A percentile compares a stretch with the other conserved stretches of the same genome.
Evolutionary conservation across 805 yeast genomes (phyloP).

Genomic region (Naumovozyma castellii): DNA sequence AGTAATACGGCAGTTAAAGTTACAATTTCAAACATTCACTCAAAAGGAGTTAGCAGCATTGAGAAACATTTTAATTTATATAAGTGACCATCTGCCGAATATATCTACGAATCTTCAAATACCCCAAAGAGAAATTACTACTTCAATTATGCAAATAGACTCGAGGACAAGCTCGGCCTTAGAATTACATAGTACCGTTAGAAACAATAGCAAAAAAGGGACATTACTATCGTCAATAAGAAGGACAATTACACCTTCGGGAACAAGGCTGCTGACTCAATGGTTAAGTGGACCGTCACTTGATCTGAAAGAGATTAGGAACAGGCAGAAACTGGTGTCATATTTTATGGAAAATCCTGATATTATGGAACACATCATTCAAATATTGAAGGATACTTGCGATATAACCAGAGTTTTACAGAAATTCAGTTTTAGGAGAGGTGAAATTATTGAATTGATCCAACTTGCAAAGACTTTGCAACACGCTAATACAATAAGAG

Average conservation of each 20-base stretch:
- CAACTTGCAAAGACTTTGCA: conserved; percentile 36
- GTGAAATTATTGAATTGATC: conserved; percentile 37
- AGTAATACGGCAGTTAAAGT: conserved; percentile 22
- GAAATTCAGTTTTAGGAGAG: conserved; percentile 42
- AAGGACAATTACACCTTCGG: conserved; percentile 71
- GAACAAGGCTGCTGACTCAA: conserved; percentile 64
- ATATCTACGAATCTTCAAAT: conserved; percentile 50
- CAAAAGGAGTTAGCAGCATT: conserved; percentile 51
- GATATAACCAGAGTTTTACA: conserved; percentile 56
- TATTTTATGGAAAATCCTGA: conserved; percentile 30
- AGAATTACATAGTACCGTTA: conserved; percentile 54
- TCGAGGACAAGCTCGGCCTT: conserved; percentile 67
- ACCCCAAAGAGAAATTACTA: conserved; percentile 51
- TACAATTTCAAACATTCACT: conserved; percentile 25
- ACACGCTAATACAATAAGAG: conserved; percentile 27
- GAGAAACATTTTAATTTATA: conserved; percentile 54
- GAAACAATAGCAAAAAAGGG: conserved; percentile 52
- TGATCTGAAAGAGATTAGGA: conserved; percentile 42
- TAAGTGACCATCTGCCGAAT: conserved; percentile 65
- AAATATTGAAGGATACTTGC: conserved; percentile 36
- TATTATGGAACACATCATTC: conserved; percentile 28
- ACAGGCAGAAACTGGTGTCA: conserved; percentile 46
- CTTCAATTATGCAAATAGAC: conserved; percentile 64
- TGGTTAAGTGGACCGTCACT: conserved; percentile 81
- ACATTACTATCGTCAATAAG: conserved; percentile 62